A percentile compares a stretch with the other conserved stretches of the same genome.
Evolutionary conservation across 176 grass and related monocot species (phyloP).

Genomic region (Oropetium thomaeum): DNA sequence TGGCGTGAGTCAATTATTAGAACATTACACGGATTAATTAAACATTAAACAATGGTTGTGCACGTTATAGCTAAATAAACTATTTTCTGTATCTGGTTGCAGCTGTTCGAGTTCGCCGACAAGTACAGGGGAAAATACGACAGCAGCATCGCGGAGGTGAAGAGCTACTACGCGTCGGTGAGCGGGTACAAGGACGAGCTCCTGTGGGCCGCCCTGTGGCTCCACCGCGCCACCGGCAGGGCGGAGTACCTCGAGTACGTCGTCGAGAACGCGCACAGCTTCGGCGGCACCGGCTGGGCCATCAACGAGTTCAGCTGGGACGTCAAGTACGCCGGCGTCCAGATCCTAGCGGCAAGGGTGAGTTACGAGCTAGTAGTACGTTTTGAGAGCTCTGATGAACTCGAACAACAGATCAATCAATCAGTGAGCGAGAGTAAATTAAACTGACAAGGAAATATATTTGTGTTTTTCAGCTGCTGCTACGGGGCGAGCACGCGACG

Average conservation of each 20-base stretch:
- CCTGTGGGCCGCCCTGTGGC: conserved; percentile 80
- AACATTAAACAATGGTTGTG: neutral
- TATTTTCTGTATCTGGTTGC: neutral
- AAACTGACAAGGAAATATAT: neutral
- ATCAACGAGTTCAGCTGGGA: conserved; percentile 96
- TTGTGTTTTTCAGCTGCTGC: conserved; percentile 41
- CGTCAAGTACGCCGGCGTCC: conserved; percentile 86
- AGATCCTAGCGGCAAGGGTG: conserved; percentile 70
- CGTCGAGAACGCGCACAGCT: conserved; percentile 56
- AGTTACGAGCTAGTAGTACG: neutral
- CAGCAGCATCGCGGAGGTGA: conserved; percentile 73
- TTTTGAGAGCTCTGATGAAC: too few relatives aligned
- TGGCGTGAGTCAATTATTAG: conserved; percentile 3
- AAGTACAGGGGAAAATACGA: conserved; percentile 72
- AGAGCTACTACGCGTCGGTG: conserved; percentile 85
- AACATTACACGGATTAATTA: rapidly evolving
- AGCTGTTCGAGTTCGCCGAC: conserved; percentile 84
- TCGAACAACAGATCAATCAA: neutral
- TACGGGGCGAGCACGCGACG: conserved; percentile 43
- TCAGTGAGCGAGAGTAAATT: neutral
- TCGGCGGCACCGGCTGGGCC: conserved; percentile 75
- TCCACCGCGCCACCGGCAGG: conserved; percentile 67
- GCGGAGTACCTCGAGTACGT: conserved; percentile 59
- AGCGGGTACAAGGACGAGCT: conserved; percentile 88
- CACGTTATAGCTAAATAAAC: conserved; percentile 11